Evolutionary conservation across 2,329 filamentous ascomycete species (phyloP).

Genomic region (Bipolaris cookei): DNA sequence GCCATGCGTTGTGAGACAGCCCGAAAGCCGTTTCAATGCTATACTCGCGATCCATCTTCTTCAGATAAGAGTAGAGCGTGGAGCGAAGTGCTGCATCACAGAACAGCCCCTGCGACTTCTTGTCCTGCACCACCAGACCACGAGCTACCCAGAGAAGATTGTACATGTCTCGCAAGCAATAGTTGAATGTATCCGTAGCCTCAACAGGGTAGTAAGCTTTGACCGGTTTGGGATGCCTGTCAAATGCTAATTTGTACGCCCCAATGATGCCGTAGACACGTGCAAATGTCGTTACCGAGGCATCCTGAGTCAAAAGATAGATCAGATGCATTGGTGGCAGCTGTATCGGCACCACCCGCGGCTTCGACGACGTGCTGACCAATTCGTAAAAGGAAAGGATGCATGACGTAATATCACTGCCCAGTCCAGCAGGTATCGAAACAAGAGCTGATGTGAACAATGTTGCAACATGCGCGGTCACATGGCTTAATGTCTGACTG

Average conservation of each 20-base stretch:
- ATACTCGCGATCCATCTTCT: slow-evolving; percentile 48
- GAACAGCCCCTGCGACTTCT: slow-evolving; percentile 63
- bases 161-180: slow-evolving; percentile 84
- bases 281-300: slow-evolving; percentile 68
- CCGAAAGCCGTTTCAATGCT: slow-evolving; percentile 53
- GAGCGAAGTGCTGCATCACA: slow-evolving; percentile 56
- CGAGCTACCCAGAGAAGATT: slow-evolving; percentile 81
- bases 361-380: slow-evolving; percentile 52
- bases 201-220: slow-evolving; percentile 42
- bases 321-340: slow-evolving; percentile 71
- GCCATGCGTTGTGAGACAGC: slow-evolving; percentile 54
- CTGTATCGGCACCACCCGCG: slow-evolving; percentile 63
- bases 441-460: slow-evolving; percentile 42
- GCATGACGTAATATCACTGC: slow-evolving; percentile 56
- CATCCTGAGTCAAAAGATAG: slow-evolving; percentile 73
- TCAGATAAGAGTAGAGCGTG: slow-evolving; percentile 52
- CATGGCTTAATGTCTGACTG: slow-evolving; percentile 44
- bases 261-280: slow-evolving; percentile 73
- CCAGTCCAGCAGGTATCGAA: slow-evolving; percentile 31
- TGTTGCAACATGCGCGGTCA: slow-evolving; percentile 40
- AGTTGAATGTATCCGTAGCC: slow-evolving; percentile 70
- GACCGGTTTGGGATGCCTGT: slow-evolving; percentile 61
- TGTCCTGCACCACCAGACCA: slow-evolving; percentile 69
- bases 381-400: slow-evolving; percentile 73
- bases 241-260: slow-evolving; percentile 75